Conservation (phyloP, 805 yeast genomes). For the Kluyveromyces aestuarii region DNA sequence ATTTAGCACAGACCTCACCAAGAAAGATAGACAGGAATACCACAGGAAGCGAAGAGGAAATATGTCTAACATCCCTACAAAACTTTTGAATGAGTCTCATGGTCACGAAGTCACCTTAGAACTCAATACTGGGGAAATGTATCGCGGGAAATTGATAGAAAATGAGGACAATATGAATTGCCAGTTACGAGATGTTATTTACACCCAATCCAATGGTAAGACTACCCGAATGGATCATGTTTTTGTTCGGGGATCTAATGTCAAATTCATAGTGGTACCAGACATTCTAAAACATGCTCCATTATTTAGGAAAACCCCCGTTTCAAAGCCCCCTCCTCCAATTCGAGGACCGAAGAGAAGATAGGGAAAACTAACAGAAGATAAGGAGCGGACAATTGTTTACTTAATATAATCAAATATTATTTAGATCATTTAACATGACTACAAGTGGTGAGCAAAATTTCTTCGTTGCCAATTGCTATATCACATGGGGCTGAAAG, state of each 20-base stretch:
- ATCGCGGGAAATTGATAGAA: constrained; percentile 78
- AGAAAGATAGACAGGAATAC: not conserved
- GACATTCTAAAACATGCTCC: constrained; percentile 87
- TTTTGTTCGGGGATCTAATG: constrained; percentile 85
- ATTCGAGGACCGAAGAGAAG: constrained; percentile 48
- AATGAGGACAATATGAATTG: constrained; percentile 94
- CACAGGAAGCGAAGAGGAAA: not conserved
- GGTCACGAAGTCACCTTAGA: constrained; percentile 84
- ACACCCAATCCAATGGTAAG: constrained; percentile 68
- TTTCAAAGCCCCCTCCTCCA: constrained; percentile 62
- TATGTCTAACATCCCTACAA: constrained; percentile 66
- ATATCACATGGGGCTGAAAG: not conserved
- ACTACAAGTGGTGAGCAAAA: not conserved
- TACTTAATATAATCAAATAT: not conserved
- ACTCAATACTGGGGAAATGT: constrained; percentile 74
- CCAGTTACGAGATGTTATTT: constrained; percentile 70
- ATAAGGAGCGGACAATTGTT: not conserved
- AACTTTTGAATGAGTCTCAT: constrained; percentile 78
- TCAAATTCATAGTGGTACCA: constrained; percentile 77
- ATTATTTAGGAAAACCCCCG: constrained; percentile 52
- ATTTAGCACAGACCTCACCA: not conserved
- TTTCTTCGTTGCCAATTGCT: not conserved
- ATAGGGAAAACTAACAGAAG: constrained; percentile 4
- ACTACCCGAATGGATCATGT: constrained; percentile 74
- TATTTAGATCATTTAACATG: not conserved